These are phyloP conservation scores for Trichophyton equinum DNA, from an alignment of 2,329 filamentous ascomycete genomes.

Conservation along the genomic window DNA sequence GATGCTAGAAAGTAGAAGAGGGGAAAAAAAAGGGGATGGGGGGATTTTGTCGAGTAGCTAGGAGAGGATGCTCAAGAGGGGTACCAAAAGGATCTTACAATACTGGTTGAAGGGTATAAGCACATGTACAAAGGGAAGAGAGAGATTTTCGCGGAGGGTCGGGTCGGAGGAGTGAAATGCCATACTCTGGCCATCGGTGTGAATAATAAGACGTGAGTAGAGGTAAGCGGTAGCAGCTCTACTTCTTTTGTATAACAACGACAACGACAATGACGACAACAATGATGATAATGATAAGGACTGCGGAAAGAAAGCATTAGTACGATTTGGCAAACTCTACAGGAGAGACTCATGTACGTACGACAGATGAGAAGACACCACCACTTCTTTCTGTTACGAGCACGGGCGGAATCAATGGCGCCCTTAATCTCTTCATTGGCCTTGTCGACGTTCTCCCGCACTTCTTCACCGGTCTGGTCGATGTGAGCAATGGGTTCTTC, in stretches of 20 bases:
- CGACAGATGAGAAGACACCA: conserved; percentile 68
- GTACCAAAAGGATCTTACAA: not conserved
- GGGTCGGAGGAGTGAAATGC: not conserved
- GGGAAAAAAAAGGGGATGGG: not conserved
- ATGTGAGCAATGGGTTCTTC: conserved; percentile 69
- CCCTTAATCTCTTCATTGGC: conserved; percentile 70
- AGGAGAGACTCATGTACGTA: conserved; percentile 28
- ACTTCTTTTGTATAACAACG: conserved; percentile 31
- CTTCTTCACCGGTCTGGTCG: conserved; percentile 75
- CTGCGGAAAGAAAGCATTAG: conserved; percentile 21
- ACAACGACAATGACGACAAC: conserved; percentile 37
- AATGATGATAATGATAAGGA: conserved; percentile 43
- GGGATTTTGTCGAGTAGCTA: not conserved
- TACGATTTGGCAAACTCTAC: not conserved
- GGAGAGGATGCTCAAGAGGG: not conserved
- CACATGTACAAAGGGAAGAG: not conserved
- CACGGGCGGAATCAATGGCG: conserved; percentile 70
- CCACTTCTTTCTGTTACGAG: conserved; percentile 90
- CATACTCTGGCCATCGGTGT: not conserved
- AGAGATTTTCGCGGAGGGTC: not conserved
- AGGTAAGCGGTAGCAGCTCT: not conserved
- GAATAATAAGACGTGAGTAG: not conserved
- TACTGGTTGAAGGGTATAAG: not conserved
- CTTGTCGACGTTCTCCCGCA: conserved; percentile 70
- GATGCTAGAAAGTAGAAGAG: not conserved